These are phyloP conservation scores for Brassica hybrid DNA, from an alignment of 441 rosid genomes.

Conservation along the genomic window DNA sequence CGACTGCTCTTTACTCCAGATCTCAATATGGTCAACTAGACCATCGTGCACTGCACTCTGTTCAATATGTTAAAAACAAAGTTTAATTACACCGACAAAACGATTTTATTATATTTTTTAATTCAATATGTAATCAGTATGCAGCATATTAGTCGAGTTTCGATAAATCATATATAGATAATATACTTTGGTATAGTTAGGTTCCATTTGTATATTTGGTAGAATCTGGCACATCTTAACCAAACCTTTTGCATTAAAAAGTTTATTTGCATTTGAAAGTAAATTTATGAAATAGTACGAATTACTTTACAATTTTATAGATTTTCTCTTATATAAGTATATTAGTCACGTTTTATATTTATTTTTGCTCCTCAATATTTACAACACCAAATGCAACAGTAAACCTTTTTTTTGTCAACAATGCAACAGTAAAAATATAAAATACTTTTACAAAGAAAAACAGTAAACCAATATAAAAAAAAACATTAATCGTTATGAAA, in stretches of 20 bases:
- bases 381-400: neutral
- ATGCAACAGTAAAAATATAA: no score
- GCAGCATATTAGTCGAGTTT: neutral
- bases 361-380: neutral
- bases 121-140: neutral
- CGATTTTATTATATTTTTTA: neutral
- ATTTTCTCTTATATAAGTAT: neutral
- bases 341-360: neutral
- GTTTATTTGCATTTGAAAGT: neutral
- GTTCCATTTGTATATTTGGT: neutral
- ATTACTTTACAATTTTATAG: neutral
- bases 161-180: neutral
- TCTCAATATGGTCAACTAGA: conserved; percentile 8
- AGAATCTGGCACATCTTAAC: neutral
- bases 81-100: conserved; percentile 16
- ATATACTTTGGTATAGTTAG: neutral
- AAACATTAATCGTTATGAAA: neutral
- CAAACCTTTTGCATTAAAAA: neutral
- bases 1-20: conserved; percentile 18
- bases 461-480: neutral
- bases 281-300: neutral
- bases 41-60: conserved; percentile 31
- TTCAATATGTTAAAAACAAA: neutral
- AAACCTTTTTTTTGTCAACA: no score
- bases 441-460: no score